Percentiles rank a stretch among this genome's conserved stretches.
phyloP scores from a whole-genome alignment of 257 asterid species.

The Fraxinus cuspidata region DNA sequence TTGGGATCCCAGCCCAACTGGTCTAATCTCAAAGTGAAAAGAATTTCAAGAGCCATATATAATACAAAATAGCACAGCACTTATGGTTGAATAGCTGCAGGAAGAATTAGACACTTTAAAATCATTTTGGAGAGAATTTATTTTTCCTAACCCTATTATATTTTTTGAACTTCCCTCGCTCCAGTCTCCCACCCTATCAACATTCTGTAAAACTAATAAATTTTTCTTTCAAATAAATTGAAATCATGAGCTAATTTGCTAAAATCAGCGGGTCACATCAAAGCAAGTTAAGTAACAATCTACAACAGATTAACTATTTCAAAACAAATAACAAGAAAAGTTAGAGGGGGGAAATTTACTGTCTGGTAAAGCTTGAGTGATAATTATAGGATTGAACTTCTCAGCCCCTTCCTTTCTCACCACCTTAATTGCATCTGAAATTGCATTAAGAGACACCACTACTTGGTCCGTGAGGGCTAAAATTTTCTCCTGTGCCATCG shows the following conservation, averaged over 20 bases:
- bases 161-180: background rate
- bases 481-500: constrained; percentile 49
- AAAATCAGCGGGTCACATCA: background rate
- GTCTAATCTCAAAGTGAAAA: background rate
- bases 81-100: background rate
- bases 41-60: background rate
- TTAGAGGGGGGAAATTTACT: constrained; percentile 37
- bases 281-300: background rate
- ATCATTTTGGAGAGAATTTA: background rate
- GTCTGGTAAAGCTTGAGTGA: constrained; percentile 68
- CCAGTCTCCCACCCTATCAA: background rate
- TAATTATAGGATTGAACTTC: constrained; percentile 54
- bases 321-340: background rate
- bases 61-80: background rate
- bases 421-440: constrained; percentile 56
- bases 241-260: background rate
- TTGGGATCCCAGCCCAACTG: background rate
- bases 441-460: constrained; percentile 42
- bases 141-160: background rate
- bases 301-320: background rate
- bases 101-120: background rate
- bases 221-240: background rate
- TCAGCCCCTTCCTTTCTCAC: constrained; percentile 54
- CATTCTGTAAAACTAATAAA: background rate
- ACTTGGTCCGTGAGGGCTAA: constrained; percentile 66